Evolutionary conservation across 768 basidiomycete species (phyloP), one percentile per base, ranked within the genome.

Genomic region (Mycena haematopus): DNA sequence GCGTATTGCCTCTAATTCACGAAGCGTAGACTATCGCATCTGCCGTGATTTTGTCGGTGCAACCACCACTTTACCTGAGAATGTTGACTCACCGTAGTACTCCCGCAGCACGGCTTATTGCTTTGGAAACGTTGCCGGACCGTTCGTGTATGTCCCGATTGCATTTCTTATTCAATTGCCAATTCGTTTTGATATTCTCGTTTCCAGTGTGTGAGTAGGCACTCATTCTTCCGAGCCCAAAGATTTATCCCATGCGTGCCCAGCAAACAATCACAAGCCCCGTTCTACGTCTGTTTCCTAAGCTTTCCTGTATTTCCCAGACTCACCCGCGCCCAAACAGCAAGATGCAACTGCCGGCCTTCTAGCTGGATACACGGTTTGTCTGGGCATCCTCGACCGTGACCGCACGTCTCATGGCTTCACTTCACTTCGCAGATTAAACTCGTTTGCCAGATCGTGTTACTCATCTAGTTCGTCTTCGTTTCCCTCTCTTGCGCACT

Each of bases 11-110:
- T 24, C 17, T 17, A 15, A 45, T 45, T 22, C 35, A 15, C 49
- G 17, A 19, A 11, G 7, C 29, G 7, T 25, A 65, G 63, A 63
- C 66, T 2, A 61, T 67, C 21, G 66, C 66, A 14, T 63, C 62
- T 42, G 67, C 53, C 13, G 61, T 68, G 10, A 63, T 65, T 17
- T 66, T 68, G 64, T 63, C 6, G 1, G 60, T 55, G 24, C 1
- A 27, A 24, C 21, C 6, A 13, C 2, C 19, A 38, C 40, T 10
- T 25, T 6, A 42, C 3, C 19, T 13, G 19, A 29, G 3, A 4
- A 21, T 44, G 45, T 46, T 51, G 8, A 27, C 45, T 35, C 13
- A 55, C 40, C 4, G 29, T 5, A 31, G 4, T 6, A n/a, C 24
- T 22, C 40, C 8, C 9, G 9, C 29, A 68, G 67, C 61, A 68